Evolutionary conservation across 2,329 filamentous ascomycete genomes (phyloP), one percentile per base, ranked within the genome.

Genomic region (Biscogniauxia sp.): DNA sequence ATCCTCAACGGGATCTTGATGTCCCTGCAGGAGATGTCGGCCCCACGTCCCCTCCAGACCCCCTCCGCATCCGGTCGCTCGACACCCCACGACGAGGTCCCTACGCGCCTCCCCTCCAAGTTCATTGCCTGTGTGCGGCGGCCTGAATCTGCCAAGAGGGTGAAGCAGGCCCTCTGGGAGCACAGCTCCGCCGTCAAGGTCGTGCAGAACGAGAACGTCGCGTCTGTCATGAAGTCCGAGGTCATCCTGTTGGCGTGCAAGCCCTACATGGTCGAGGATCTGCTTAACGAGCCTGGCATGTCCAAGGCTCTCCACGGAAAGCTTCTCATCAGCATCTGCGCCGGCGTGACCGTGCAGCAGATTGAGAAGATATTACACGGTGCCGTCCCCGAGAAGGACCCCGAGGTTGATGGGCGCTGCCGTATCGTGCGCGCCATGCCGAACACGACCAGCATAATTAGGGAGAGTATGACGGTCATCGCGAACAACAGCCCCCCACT

Each of bases 121-220:
- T 96, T 96, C 82, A 88, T 94, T 69, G 91, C 91, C 64, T 94
- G 91, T 75, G 90, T 96, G 59, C 85, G 88, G 58, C 86, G 88
- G 59, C 79, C 82, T n/a, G 83, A 88, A 67, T 87, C 88, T 59
- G 90, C 87, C 63, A 84, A 88, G 72, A 84, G 86, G 62, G 87
- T 96, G 68, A 85, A 84, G 72, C 77, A 83, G 37, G 84, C 86
- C 6, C 83, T 96, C 9, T 80, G 82, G 71, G 80, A 85, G 66
- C 87, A 92, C 77, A 79, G 82, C 32, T 80, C 82, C 26, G 76
- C 82, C 8, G 80, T 95, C 55, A 85, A 83, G 63, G 84, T 93
- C 52, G 81, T 90, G 49, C 85, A 88, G 68, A 88, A 89, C 72
- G 83, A 91, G 66, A 94, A 96, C 75, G 77, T 93, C 28, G 75